These are phyloP conservation scores for Myxozyma monticola DNA, from an alignment of 805 yeast genomes.

Conservation along the genomic window DNA sequence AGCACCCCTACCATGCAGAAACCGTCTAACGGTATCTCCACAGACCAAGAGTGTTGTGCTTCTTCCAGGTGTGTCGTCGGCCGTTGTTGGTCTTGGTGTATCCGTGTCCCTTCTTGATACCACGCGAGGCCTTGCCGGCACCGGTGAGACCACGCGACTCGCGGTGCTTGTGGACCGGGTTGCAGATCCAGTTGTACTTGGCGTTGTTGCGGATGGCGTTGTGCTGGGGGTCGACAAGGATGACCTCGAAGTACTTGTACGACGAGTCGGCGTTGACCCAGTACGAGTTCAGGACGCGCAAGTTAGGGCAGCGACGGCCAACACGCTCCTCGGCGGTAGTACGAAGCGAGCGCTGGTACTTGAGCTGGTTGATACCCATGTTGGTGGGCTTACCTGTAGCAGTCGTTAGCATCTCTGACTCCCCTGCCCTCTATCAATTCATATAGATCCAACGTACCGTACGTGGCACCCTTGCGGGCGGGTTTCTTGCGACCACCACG, in stretches of 20 bases:
- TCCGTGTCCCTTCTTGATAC: slow-evolving; percentile 99
- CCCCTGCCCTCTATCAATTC: neutral
- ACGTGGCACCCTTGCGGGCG: slow-evolving; percentile 99
- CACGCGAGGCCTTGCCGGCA: slow-evolving; percentile 98
- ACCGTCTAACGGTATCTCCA: slow-evolving; percentile 97
- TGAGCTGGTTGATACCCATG: slow-evolving; percentile 99
- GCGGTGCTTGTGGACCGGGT: slow-evolving; percentile 99
- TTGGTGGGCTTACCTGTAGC: slow-evolving; percentile 87
- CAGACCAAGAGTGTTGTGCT: slow-evolving; percentile 95
- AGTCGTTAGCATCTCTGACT: neutral
- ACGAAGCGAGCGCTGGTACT: slow-evolving; percentile 98
- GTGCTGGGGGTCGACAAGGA: slow-evolving; percentile 96
- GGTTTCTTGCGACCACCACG: slow-evolving; percentile 99
- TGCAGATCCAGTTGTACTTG: slow-evolving; percentile 98
- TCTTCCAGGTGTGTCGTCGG: slow-evolving; percentile 94
- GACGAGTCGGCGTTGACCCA: slow-evolving; percentile 99
- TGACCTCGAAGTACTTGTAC: slow-evolving; percentile 97
- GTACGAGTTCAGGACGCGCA: slow-evolving; percentile 99
- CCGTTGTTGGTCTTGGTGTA: slow-evolving; percentile 98
- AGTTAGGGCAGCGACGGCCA: slow-evolving; percentile 97
- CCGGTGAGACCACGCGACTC: slow-evolving; percentile 99
- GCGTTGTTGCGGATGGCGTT: slow-evolving; percentile 98
- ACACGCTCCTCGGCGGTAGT: slow-evolving; percentile 99
- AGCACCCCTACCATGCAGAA: neutral
- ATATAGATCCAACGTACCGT: slow-evolving; percentile 52